Base-by-base conservation (phyloP, 139 green algal species). In the Tetradesmus lagerheimii region DNA sequence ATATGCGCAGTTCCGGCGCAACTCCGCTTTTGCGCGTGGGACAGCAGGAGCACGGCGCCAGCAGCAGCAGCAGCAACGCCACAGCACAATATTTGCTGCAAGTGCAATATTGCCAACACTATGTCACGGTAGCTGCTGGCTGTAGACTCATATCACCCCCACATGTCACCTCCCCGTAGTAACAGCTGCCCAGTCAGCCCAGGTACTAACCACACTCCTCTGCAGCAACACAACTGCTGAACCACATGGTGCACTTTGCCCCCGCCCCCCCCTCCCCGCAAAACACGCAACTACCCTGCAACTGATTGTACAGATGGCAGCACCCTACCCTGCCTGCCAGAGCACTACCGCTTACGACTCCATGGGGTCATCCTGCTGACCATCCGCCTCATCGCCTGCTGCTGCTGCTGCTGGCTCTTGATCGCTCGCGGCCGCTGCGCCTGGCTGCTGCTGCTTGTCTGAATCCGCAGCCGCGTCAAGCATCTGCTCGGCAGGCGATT, bases 401-500 rank as follows among this genome's bases (percentile, higher is more conserved):
- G 71, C 37, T 80, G 37, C 71, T 20, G 11, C 47, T 62, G 81
- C 50, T 76, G 57, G 47, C 66, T 82, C 27, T 27, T 25, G 27
- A 74, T 12, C 31, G 12, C 6, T 37, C 34, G 9, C 80, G 29
- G n/a, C 47, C 29, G 15, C 45, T 47, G 45, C n/a, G 11, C 12
- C 45, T 75, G 80, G 14, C n/a, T 29, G 25, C 2, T 82, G 76
- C 35, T 82, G 31, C 6, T 25, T 12, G 38, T 82, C 76, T 18
- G 0, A 12, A 25, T 9, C 77, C 3, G 16, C 15, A 53, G 9
- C 34, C 16, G 77, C 77, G 41, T 47, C 64, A 25, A 82, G 53
- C n/a, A 57, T 35, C 74, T 67, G 74, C 27, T 34, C 53, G 80
- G 78, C 45, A 75, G 20, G 80, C 43, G 80, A 67, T 39, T 89